Conservation (phyloP, 208 protist species). For the Naegleria gruberi region DNA sequence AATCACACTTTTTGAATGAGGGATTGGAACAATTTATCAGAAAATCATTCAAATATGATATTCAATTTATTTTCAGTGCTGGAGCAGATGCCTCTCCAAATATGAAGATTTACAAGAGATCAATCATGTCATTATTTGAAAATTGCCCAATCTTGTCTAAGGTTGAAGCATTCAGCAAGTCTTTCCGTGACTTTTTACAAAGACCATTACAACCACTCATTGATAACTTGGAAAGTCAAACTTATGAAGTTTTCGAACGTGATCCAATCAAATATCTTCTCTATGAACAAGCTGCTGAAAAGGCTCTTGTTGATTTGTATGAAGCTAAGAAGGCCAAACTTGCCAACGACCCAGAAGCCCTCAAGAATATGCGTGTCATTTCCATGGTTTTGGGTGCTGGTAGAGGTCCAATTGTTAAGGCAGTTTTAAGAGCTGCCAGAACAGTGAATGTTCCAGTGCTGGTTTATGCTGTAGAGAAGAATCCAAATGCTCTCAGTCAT, state of each 20-base stretch:
- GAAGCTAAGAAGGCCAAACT: neutral
- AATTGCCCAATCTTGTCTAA: conserved; percentile 17
- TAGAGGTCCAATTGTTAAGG: conserved; percentile 82
- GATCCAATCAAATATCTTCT: conserved; percentile 90
- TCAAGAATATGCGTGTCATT: conserved; percentile 41
- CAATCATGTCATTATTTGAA: neutral
- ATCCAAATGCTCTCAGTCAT: conserved; percentile 85
- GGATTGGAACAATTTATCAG: neutral
- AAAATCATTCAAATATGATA: neutral
- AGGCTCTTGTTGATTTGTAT: conserved; percentile 58
- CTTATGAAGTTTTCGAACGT: conserved; percentile 96
- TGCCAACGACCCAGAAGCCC: neutral
- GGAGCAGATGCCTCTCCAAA: neutral
- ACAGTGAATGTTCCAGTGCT: conserved; percentile 55
- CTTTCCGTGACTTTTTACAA: conserved; percentile 81
- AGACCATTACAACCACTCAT: conserved; percentile 89
- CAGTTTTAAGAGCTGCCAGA: conserved; percentile 63
- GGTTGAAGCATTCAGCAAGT: conserved; percentile 47
- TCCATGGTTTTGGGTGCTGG: conserved; percentile 94
- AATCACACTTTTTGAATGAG: neutral
- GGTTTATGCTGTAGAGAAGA: conserved; percentile 95
- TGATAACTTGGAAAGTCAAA: conserved; percentile 89
- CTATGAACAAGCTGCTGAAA: conserved; percentile 74
- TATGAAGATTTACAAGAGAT: neutral
- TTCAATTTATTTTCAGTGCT: neutral